These are phyloP conservation scores for Moesziomyces globuligerus DNA, from an alignment of 1,284 basidiomycete genomes.

Conservation along the genomic window DNA sequence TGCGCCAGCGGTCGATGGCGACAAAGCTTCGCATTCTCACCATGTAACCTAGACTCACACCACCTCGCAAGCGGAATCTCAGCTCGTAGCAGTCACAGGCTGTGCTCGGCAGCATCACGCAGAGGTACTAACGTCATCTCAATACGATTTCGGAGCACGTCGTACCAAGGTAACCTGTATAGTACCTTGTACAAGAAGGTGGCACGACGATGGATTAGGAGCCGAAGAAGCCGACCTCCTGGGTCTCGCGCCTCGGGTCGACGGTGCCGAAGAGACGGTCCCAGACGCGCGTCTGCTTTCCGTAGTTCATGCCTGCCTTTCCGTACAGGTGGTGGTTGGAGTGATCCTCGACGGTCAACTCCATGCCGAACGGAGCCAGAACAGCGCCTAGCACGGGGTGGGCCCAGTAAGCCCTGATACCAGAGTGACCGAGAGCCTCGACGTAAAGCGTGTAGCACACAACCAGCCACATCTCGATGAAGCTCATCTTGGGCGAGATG, in stretches of 20 bases:
- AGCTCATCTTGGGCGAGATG: constrained; percentile 56
- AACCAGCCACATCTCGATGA: constrained; percentile 54
- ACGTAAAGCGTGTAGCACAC: constrained; percentile 58
- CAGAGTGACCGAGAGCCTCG: constrained; percentile 58
- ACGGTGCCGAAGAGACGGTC: constrained; percentile 64
- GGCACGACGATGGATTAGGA: too few species aligned
- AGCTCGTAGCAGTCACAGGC: too few species aligned
- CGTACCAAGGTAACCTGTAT: too few species aligned
- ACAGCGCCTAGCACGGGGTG: constrained; percentile 31
- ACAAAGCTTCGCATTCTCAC: too few species aligned
- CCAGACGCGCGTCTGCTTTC: constrained; percentile 66
- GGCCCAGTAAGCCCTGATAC: constrained; percentile 57
- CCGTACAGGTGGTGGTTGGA: constrained; percentile 66
- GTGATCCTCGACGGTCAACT: constrained; percentile 66
- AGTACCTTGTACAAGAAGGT: too few species aligned
- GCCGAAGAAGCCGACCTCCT: constrained; percentile 38
- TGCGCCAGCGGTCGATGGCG: too few species aligned
- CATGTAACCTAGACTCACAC: too few species aligned
- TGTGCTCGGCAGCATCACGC: too few species aligned
- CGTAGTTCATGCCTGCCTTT: constrained; percentile 59
- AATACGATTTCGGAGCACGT: too few species aligned
- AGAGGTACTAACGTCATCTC: too few species aligned
- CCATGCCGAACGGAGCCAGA: constrained; percentile 57
- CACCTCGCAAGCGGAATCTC: too few species aligned
- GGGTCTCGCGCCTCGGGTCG: constrained; percentile 58